A percentile compares a stretch with the other conserved stretches of the same genome.
Evolutionary conservation across 1,284 basidiomycete species (phyloP).

Genomic region (Pterula multifida): DNA sequence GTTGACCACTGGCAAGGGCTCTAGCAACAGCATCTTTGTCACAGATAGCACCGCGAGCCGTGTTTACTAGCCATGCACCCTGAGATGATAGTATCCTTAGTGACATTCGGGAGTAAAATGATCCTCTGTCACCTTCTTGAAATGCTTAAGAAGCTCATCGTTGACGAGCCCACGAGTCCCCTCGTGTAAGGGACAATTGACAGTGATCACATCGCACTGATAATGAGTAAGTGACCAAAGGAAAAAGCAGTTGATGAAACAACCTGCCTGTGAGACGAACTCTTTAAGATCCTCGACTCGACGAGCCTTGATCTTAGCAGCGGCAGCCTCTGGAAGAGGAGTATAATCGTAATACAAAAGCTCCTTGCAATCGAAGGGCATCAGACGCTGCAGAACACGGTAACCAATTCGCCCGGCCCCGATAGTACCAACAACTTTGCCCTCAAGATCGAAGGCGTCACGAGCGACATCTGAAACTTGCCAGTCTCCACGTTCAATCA

Average conservation of each 20-base stretch:
- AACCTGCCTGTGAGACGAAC: slow-evolving; percentile 52
- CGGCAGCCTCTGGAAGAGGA: slow-evolving; percentile 64
- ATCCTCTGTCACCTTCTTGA: slow-evolving; percentile 84
- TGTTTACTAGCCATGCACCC: slow-evolving; percentile 87
- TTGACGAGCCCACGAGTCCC: slow-evolving; percentile 76
- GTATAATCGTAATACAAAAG: slow-evolving; percentile 91
- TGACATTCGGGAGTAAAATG: slow-evolving; percentile 4
- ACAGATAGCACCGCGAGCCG: slow-evolving; percentile 88
- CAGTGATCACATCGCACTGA: slow-evolving; percentile 71
- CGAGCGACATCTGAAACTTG: slow-evolving; percentile 73
- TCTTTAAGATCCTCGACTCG: slow-evolving; percentile 80
- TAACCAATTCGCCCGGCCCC: slow-evolving; percentile 85
- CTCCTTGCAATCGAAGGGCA: slow-evolving; percentile 86
- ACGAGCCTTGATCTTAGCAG: slow-evolving; percentile 59
- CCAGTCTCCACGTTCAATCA: slow-evolving; percentile 81
- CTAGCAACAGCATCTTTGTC: slow-evolving; percentile 72
- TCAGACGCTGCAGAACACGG: slow-evolving; percentile 79
- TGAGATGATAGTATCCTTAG: not conserved
- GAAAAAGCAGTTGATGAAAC: slow-evolving; percentile 10
- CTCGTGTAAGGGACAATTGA: slow-evolving; percentile 90
- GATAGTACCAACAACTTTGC: slow-evolving; percentile 84
- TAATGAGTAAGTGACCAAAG: not conserved
- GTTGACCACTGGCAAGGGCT: slow-evolving; percentile 70
- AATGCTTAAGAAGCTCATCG: slow-evolving; percentile 73
- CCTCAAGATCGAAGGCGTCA: slow-evolving; percentile 81